Base-by-base conservation (phyloP, 225 moss, liverwort and hornwort genomes). In the Anthoceros angustus region DNA sequence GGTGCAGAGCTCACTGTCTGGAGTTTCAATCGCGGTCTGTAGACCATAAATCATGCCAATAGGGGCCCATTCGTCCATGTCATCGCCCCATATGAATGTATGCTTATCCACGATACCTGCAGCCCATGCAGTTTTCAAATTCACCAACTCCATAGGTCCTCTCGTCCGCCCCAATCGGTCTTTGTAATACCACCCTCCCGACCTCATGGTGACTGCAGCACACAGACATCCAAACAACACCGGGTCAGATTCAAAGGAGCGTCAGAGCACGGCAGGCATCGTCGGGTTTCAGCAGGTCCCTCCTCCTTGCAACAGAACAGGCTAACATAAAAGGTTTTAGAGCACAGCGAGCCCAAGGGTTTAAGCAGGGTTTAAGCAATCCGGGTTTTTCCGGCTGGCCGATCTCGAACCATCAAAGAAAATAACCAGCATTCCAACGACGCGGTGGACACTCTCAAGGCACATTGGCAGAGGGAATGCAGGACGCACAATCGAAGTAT, bases 181-280 rank as follows among this genome's bases (percentile, higher is more conserved):
- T 79, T 98, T 98, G 76, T 98, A 98, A 72, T 98, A 91, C 91
- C 91, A 98, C 62, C 95, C 91, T 71, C 95, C 95, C 42, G 91
- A 70, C 68, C 91, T 86, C 95, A 91, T 98, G 50, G 77, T 61
- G 55, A 82, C 93, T 93, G 78, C 45, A 0, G 63, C 21, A 64
- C 45, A 5, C 41, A n/a, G n/a, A n/a, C n/a, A n/a, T n/a, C 12
- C 23, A 63, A 63, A 18, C 18, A 25, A 6, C 42, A 21, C 25
- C 20, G 2, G 21, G 63, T 20, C 18, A 43, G 61, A 32, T 23
- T 12, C 38, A 8, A 63, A 41, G 67, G 26, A n/a, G 3, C 42
- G 67, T 18, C 9, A 10, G 18, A 18, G 9, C 32, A 46, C 9
- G 43, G 16, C 20, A 20, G 41, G 45, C 65, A 32, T 66, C 40